Evolutionary conservation across 2,329 filamentous ascomycete species (phyloP).

Genomic region (Fusarium pilosicola): DNA sequence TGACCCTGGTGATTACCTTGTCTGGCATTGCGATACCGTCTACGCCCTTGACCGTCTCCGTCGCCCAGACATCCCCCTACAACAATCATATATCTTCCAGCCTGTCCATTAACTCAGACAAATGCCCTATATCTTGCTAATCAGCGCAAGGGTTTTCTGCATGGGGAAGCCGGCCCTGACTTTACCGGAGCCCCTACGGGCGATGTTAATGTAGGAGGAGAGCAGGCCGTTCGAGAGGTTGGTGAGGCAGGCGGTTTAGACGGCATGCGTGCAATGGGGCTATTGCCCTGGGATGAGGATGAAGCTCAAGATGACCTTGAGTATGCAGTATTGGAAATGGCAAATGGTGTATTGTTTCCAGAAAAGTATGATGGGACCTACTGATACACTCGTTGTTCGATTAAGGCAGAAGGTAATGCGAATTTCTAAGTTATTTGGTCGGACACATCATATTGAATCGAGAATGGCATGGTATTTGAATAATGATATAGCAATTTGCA

Average conservation of each 20-base stretch:
- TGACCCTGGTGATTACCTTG: slow-evolving; percentile 78
- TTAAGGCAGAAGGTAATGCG: not conserved
- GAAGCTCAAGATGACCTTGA: slow-evolving; percentile 48
- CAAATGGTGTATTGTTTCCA: slow-evolving; percentile 55
- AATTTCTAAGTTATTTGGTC: not conserved
- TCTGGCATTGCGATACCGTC: slow-evolving; percentile 77
- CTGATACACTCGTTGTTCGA: not conserved
- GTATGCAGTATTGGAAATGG: slow-evolving; percentile 49
- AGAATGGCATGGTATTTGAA: not conserved
- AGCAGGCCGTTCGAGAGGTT: slow-evolving; percentile 52
- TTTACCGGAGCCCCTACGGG: slow-evolving; percentile 51
- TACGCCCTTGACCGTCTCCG: slow-evolving; percentile 72
- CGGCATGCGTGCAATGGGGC: slow-evolving; percentile 53
- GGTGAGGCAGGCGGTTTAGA: slow-evolving; percentile 53
- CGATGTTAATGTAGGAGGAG: slow-evolving; percentile 48
- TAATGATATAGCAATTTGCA: not conserved
- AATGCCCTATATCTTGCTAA: slow-evolving; percentile 55
- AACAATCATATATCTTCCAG: slow-evolving; percentile 53
- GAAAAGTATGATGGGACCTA: slow-evolving; percentile 48
- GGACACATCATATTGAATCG: not conserved
- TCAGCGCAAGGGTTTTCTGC: slow-evolving; percentile 55
- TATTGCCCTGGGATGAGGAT: slow-evolving; percentile 54
- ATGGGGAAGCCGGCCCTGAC: slow-evolving; percentile 54
- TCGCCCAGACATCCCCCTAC: slow-evolving; percentile 37
- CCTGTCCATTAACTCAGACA: slow-evolving; percentile 54